These are phyloP conservation scores for Chlamydomonas urium DNA, from an alignment of 139 green algal genomes.

Conservation along the genomic window DNA sequence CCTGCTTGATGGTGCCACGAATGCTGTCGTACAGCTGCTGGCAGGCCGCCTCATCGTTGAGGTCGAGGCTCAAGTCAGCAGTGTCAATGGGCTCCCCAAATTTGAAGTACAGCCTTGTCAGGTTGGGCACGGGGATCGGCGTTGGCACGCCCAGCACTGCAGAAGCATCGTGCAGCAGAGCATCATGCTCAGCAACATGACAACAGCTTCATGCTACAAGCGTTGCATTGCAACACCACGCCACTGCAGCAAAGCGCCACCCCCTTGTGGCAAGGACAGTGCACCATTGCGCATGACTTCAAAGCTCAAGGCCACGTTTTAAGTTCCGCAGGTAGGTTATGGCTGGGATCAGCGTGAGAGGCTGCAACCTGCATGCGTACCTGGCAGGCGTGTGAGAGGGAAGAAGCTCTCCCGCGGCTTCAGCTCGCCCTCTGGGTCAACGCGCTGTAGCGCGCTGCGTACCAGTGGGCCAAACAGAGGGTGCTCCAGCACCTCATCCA, in stretches of 20 bases:
- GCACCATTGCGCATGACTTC: too few species aligned
- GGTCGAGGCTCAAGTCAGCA: neutral
- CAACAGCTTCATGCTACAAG: too few species aligned
- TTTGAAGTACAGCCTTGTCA: slow-evolving; percentile 67
- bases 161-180: too few species aligned
- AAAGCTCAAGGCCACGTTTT: too few species aligned
- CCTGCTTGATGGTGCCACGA: neutral
- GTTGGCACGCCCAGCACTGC: slow-evolving; percentile 43
- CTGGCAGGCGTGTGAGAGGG: slow-evolving; percentile 48
- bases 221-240: too few species aligned
- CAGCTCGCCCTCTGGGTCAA: slow-evolving; percentile 20
- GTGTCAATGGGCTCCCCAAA: slow-evolving; percentile 9
- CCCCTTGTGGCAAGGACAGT: too few species aligned
- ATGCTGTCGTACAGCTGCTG: slow-evolving; percentile 13
- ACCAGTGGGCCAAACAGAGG: slow-evolving; percentile 44
- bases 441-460: slow-evolving; percentile 3
- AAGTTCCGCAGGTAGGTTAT: too few species aligned
- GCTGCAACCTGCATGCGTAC: too few species aligned
- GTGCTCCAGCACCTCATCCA: slow-evolving; percentile 42
- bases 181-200: too few species aligned
- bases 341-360: too few species aligned
- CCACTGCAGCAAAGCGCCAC: too few species aligned
- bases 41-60: neutral
- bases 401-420: slow-evolving; percentile 39
- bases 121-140: slow-evolving; percentile 54